phyloP scores from a whole-genome alignment of 2,329 filamentous ascomycete genomes.

The Polytolypa hystricis region DNA sequence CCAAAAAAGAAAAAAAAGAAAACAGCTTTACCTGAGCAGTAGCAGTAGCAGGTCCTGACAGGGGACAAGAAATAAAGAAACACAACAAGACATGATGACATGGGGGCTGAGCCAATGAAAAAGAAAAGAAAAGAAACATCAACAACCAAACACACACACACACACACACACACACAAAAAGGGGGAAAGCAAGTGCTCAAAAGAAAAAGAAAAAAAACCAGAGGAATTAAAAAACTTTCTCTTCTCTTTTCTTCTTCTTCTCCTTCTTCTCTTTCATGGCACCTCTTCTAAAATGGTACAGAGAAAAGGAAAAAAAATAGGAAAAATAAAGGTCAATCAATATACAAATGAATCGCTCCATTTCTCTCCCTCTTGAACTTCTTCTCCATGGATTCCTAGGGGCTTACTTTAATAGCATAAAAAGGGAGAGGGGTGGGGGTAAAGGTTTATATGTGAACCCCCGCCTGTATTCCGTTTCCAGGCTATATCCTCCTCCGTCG shows the following conservation, averaged over 20 bases:
- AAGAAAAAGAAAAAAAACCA: background rate
- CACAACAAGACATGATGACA: background rate
- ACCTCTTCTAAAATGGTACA: background rate
- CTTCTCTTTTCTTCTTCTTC: background rate
- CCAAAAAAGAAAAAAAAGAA: no score
- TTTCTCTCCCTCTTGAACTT: no score
- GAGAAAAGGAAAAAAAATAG: background rate
- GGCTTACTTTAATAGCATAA: no score
- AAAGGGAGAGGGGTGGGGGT: background rate
- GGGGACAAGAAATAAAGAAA: no score
- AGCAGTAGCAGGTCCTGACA: no score
- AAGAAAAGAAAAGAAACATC: constrained; percentile 4
- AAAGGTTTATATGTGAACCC: no score
- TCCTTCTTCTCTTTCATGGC: background rate
- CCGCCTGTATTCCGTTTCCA: no score
- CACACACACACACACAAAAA: background rate
- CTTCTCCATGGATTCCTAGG: no score
- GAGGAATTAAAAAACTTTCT: background rate
- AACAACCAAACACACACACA: background rate
- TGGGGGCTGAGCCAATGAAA: background rate
- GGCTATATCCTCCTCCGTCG: background rate
- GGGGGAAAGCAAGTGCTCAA: background rate
- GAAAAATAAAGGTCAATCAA: no score
- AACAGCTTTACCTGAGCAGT: no score
- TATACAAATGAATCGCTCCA: no score